These are phyloP conservation scores for Cerrena zonata DNA, from an alignment of 1,284 basidiomycete genomes.

Conservation along the genomic window DNA sequence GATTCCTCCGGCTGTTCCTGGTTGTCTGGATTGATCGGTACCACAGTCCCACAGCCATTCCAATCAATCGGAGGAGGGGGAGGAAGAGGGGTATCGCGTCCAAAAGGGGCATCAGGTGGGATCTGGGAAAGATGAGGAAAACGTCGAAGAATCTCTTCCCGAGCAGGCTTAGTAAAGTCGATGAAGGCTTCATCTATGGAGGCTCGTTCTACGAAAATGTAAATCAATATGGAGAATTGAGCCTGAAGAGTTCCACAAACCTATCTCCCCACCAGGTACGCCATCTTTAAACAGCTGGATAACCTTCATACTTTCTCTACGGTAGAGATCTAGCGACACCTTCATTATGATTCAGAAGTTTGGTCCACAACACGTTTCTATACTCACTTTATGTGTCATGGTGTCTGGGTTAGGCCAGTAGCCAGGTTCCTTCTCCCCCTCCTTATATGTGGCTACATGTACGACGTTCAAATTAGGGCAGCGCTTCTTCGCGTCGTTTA, in stretches of 20 bases:
- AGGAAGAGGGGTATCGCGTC: slow-evolving; percentile 79
- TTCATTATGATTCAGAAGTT: no score
- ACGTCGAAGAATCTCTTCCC: slow-evolving; percentile 62
- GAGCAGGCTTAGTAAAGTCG: slow-evolving; percentile 77
- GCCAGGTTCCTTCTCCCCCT: slow-evolving; percentile 81
- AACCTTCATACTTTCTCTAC: slow-evolving; percentile 86
- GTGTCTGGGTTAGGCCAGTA: slow-evolving; percentile 87
- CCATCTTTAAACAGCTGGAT: slow-evolving; percentile 79
- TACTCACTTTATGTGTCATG: slow-evolving; percentile 81
- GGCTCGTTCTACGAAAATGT: slow-evolving; percentile 62
- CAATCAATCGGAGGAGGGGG: slow-evolving; percentile 67
- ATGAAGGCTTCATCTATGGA: slow-evolving; percentile 86
- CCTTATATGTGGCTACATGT: slow-evolving; percentile 92
- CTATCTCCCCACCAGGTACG: slow-evolving; percentile 67
- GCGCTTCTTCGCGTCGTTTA: slow-evolving; percentile 75
- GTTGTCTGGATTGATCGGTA: slow-evolving; percentile 51
- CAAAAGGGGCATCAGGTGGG: slow-evolving; percentile 64
- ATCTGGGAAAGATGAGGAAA: slow-evolving; percentile 73
- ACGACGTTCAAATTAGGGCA: slow-evolving; percentile 84
- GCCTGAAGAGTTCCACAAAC: slow-evolving; percentile 31
- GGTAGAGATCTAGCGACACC: slow-evolving; percentile 93
- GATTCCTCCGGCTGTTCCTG: neutral
- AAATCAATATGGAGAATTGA: neutral
- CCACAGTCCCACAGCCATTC: slow-evolving; percentile 61
- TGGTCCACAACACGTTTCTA: no score